Conservation (phyloP, 306 rosid species). For the Benincasa hispida region DNA sequence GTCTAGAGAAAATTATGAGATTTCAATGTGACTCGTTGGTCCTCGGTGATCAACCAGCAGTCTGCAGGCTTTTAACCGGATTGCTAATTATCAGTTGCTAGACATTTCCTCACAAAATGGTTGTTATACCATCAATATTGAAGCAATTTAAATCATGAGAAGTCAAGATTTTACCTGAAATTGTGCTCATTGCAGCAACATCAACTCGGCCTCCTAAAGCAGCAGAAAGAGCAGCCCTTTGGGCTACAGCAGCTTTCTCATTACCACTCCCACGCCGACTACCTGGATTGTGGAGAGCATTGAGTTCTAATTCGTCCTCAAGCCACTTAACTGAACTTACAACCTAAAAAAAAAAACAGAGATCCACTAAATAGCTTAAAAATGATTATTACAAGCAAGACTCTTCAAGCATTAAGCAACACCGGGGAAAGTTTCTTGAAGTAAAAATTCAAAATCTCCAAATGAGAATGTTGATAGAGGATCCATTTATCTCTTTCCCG, state of each 20-base stretch:
- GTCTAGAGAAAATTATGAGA: not conserved
- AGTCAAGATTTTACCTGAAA: conserved; percentile 53
- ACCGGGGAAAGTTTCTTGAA: not conserved
- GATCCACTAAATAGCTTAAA: conserved; percentile 2
- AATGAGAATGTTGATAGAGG: not conserved
- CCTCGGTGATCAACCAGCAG: too few relatives aligned
- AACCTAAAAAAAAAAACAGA: conserved; percentile 48
- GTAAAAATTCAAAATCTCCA: not conserved
- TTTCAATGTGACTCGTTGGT: too few relatives aligned
- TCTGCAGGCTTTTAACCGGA: too few relatives aligned
- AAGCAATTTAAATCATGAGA: not conserved
- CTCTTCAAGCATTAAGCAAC: not conserved
- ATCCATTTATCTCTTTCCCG: not conserved
- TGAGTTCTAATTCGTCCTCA: conserved; percentile 93
- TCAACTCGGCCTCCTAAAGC: conserved; percentile 97
- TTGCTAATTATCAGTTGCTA: too few relatives aligned
- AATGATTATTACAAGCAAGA: not conserved
- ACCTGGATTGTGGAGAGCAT: conserved; percentile 94
- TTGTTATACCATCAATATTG: not conserved
- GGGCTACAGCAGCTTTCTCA: conserved; percentile 89
- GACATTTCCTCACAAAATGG: too few relatives aligned
- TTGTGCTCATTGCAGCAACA: conserved; percentile 71
- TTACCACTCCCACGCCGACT: conserved; percentile 82
- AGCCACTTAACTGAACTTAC: conserved; percentile 99
- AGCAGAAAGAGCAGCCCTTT: conserved; percentile 87